Evolutionary conservation across 306 rosid species (phyloP).

Genomic region (Vigna unguiculata): DNA sequence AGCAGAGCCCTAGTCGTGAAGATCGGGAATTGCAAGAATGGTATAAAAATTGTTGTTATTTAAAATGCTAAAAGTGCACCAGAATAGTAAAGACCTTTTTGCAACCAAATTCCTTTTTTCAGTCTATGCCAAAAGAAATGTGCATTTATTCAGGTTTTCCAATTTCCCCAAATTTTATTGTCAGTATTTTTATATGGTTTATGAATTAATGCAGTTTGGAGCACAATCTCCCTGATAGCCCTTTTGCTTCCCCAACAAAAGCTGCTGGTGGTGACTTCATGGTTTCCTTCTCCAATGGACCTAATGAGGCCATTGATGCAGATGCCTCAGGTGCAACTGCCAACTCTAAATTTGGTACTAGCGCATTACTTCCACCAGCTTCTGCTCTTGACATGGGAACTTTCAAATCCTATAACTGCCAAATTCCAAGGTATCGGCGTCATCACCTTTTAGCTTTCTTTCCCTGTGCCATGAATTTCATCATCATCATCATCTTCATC

Average conservation of each 20-base stretch:
- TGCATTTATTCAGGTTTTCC: constrained; percentile 47
- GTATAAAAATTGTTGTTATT: constrained; percentile 50
- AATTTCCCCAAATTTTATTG: constrained; percentile 32
- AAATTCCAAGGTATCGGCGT: constrained; percentile 77
- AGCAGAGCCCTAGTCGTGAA: constrained; percentile 61
- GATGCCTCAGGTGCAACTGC: constrained; percentile 55
- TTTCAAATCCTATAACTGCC: constrained; percentile 87
- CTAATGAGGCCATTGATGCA: constrained; percentile 56
- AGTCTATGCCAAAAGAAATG: constrained; percentile 42
- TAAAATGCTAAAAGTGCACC: constrained; percentile 41
- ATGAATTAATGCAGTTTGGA: constrained; percentile 79
- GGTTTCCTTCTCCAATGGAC: constrained; percentile 54
- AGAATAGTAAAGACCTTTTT: constrained; percentile 47
- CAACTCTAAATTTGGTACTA: constrained; percentile 60
- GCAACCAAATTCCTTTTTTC: constrained; percentile 46
- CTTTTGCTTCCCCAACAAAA: constrained; percentile 95
- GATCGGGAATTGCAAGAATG: constrained; percentile 73
- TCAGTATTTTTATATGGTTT: constrained; percentile 25
- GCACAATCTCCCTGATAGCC: constrained; percentile 97
- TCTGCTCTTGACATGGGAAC: constrained; percentile 79
- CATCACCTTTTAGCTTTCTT: constrained; percentile 1
- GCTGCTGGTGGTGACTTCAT: constrained; percentile 58
- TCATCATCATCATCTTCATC: too few relatives aligned
- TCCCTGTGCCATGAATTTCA: constrained; percentile 13
- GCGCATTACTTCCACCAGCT: constrained; percentile 57